Evolutionary conservation across 2,329 filamentous ascomycete species (phyloP), one percentile per base, ranked within the genome.

Genomic region (Xylaria hypoxylon): DNA sequence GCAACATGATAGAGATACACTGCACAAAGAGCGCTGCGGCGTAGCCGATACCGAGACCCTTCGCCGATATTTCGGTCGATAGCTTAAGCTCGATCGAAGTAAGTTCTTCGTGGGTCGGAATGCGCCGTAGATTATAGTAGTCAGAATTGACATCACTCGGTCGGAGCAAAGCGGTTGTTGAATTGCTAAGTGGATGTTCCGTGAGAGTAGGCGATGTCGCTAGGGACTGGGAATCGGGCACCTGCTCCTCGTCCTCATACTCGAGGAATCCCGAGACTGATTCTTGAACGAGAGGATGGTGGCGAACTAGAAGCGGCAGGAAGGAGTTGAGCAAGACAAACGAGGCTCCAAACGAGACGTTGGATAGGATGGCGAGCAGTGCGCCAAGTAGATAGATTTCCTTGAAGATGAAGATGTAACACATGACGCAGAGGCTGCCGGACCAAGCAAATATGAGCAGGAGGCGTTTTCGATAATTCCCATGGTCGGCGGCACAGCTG

Each of bases 261-360:
- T 77, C 78, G 4, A 67, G 56, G 40, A 74, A 48, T 1, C 70
- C 73, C 2, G 71, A 72, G 5, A 72, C 68, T 5, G 74, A 75
- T 48, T 75, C 72, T 64, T 73, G 70, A 2, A 84, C 67, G 17
- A 82, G 81, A 0, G 92, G 90, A 78, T 98, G 94, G 76, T 97
- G 89, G 52, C 95, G 88, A 64, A 98, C 96, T 10, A 99, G 85
- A 8, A 99, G 83, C 0, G 96, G 96, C 48, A 99, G 83, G 75
- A 97, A 99, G 0, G 94, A 97, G 80, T 99, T 99, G 51, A 99
- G 83, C 13, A 99, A 85, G 2, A 99, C 96, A 78, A 97, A 98
- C 0, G 94, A 97, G 17, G 94, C 94, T 24, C 96, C 96, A 76
- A 97, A 97, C 50, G 93, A 95, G 1, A 93, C 96, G 77, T 98